Evolutionary conservation across 2,329 filamentous ascomycete species (phyloP), one percentile per base, ranked within the genome.

Genomic region (Exophiala sp.): DNA sequence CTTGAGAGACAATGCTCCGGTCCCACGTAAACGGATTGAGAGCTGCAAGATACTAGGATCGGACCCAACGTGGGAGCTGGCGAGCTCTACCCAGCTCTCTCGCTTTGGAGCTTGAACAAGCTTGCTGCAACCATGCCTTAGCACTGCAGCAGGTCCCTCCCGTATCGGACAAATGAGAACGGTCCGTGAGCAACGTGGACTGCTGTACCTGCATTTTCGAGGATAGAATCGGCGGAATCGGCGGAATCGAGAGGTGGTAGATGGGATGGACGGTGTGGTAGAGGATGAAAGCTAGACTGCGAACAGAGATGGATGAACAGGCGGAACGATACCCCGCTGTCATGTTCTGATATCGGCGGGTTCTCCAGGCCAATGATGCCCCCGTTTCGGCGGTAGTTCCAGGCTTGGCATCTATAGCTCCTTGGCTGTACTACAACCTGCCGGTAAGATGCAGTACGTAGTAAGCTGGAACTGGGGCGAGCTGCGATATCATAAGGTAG

Each of bases 201-300:
- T 45, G 43, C 22, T 50, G 50, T 53, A 46, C 50, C 50, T 53
- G 50, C 46, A 49, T 49, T 38, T 13, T 38, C 5, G 29, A 32
- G n/a, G 14, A 34, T 27, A 10, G n/a, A 14, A 5, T 35, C 18
- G 30, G 19, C 30, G 14, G 32, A 43, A 7, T 43, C 13, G 23
- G 21, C 32, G 32, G 38, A 18, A 35, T 18, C 29, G 18, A 6
- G 21, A n/a, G 23, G 9, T 42, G 24, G 24, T 27, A 27, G 24
- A 27, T 10, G 24, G 24, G 24, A 27, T 27, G 24, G 24, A 27
- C 5, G 14, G 11, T 39, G 4, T 27, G 32, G 32, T 37, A 37
- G 6, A 18, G 32, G 16, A n/a, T 27, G 10, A 27, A 27, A 27
- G 24, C 24, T 27, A 27, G 10, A 27, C 24, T 10, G 24, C 24